Percentiles rank a stretch among this genome's conserved stretches.
Evolutionary conservation across 306 rosid species (phyloP).

Genomic region (Ormosia semicastrata): DNA sequence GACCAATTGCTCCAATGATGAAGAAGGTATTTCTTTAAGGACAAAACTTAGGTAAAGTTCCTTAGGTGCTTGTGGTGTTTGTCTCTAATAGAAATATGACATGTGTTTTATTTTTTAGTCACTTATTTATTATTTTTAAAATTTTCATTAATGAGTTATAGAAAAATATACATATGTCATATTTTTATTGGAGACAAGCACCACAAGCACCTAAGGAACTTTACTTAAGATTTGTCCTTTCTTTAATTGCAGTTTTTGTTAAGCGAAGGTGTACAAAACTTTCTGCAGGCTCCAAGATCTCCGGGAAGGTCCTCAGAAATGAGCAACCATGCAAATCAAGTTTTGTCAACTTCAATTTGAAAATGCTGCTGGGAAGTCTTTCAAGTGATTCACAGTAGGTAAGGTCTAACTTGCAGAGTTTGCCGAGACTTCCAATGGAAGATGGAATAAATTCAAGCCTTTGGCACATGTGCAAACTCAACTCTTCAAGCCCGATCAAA

Average conservation of each 20-base stretch:
- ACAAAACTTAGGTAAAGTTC: too few relatives aligned
- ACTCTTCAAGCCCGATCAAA: conserved; percentile 22
- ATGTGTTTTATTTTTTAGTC: too few relatives aligned
- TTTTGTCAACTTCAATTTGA: conserved; percentile 1
- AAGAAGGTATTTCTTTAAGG: neutral
- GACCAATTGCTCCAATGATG: neutral
- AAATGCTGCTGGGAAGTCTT: conserved; percentile 21
- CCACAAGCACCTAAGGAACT: too few relatives aligned
- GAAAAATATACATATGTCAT: too few relatives aligned
- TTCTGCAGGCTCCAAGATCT: conserved; percentile 14
- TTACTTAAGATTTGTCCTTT: too few relatives aligned
- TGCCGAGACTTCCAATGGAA: conserved; percentile 24
- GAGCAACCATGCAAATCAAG: conserved; percentile 24
- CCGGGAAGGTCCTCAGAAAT: conserved; percentile 15
- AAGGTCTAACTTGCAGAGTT: conserved; percentile 13
- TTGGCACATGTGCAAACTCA: neutral
- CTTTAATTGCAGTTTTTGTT: neutral
- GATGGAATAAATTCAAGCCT: conserved; percentile 20
- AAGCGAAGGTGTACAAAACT: neutral
- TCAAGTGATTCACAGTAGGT: conserved; percentile 15
- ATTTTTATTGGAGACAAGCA: too few relatives aligned
- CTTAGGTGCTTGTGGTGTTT: too few relatives aligned
- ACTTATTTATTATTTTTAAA: too few relatives aligned
- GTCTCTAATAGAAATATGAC: too few relatives aligned
- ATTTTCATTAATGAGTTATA: too few relatives aligned